These are phyloP conservation scores for Cynanchum wilfordii DNA, from an alignment of 257 asterid genomes.

Conservation along the genomic window DNA sequence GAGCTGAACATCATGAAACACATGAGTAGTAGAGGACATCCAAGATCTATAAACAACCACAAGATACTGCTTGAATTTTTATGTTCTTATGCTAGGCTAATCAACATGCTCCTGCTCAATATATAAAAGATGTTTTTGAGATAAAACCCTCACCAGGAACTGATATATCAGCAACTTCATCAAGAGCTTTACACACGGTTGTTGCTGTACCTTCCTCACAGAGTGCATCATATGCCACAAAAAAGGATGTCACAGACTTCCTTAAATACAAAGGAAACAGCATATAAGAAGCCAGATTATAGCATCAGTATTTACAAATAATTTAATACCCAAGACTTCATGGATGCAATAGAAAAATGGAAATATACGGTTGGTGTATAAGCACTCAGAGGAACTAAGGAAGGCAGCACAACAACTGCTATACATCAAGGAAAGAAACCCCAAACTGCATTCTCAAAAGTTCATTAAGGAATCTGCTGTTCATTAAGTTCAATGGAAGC, in stretches of 20 bases:
- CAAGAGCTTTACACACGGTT: slow-evolving; percentile 78
- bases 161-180: slow-evolving; percentile 88
- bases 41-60: background rate
- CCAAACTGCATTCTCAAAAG: background rate
- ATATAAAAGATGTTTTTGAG: slow-evolving; percentile 6
- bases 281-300: slow-evolving; percentile 4
- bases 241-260: slow-evolving; percentile 87
- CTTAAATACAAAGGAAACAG: slow-evolving; percentile 30
- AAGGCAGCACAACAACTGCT: background rate
- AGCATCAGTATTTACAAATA: background rate
- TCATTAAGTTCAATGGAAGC: background rate
- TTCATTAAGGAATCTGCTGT: background rate
- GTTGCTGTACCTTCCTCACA: slow-evolving; percentile 99
- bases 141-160: slow-evolving; percentile 59
- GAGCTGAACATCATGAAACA: background rate
- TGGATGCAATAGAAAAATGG: background rate
- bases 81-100: background rate
- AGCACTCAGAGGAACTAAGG: background rate
- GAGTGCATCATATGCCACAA: slow-evolving; percentile 88
- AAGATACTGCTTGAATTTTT: background rate
- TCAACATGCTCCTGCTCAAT: background rate
- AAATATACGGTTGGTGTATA: background rate
- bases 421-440: background rate
- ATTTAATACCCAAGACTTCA: slow-evolving; percentile 1
- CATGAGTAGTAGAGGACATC: background rate